phyloP scores from a whole-genome alignment of 805 yeast species.

The Lipomyces sp. region DNA sequence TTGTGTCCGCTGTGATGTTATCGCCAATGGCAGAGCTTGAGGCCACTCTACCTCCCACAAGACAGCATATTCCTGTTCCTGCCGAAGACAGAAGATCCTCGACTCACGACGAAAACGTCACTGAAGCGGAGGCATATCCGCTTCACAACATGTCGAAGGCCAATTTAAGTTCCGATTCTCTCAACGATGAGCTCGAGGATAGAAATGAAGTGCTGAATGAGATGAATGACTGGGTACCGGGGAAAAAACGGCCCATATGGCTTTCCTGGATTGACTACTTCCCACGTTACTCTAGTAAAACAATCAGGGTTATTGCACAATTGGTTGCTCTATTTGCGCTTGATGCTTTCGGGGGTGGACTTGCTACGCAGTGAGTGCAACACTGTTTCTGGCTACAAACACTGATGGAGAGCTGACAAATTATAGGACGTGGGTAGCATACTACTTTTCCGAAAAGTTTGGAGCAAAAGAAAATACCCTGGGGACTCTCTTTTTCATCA shows the following conservation, averaged over 20 bases:
- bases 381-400: not conserved
- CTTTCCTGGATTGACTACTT: constrained; percentile 14
- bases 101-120: not conserved
- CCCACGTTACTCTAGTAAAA: constrained; percentile 11
- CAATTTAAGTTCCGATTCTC: not conserved
- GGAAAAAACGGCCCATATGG: constrained; percentile 9
- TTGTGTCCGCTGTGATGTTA: constrained; percentile 49
- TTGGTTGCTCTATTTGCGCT: constrained; percentile 55
- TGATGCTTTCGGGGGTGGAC: constrained; percentile 85
- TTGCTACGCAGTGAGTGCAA: constrained; percentile 60
- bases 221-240: constrained; percentile 6
- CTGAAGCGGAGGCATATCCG: not conserved
- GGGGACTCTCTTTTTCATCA: constrained; percentile 64
- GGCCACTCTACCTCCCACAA: constrained; percentile 8
- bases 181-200: constrained; percentile 10
- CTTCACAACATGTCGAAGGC: not conserved
- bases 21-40: constrained; percentile 53
- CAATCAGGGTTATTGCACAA: constrained; percentile 30
- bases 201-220: constrained; percentile 11
- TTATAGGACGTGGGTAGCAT: constrained; percentile 67
- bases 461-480: constrained; percentile 52
- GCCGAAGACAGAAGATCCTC: not conserved
- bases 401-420: not conserved
- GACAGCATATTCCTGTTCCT: not conserved
- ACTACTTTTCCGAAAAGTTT: constrained; percentile 64